phyloP scores from a whole-genome alignment of 176 grass and related monocot species.

The Aegilops bicornis region DNA sequence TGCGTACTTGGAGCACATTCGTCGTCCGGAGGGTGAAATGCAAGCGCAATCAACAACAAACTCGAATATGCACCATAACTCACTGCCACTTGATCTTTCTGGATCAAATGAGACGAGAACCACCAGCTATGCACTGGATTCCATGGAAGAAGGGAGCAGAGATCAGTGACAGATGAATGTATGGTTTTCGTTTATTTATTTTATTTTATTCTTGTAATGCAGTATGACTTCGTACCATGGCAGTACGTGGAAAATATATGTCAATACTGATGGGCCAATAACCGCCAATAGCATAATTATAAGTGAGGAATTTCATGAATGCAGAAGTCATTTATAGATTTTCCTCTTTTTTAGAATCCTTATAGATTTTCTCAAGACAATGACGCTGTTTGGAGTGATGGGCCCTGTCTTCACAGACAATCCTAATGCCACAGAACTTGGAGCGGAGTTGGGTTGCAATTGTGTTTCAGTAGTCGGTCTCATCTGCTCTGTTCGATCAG shows the following conservation, averaged over 20 bases:
- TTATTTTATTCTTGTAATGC: background rate
- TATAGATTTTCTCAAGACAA: too few species aligned
- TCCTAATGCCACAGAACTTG: too few species aligned
- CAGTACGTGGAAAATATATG: background rate
- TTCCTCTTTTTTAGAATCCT: too few species aligned
- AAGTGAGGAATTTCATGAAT: too few species aligned
- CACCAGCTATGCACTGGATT: background rate
- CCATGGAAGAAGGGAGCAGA: background rate
- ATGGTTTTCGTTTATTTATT: background rate
- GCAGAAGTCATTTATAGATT: too few species aligned
- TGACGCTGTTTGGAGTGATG: too few species aligned
- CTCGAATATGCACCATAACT: background rate
- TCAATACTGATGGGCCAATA: background rate
- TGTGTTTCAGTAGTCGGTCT: too few species aligned
- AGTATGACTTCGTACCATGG: background rate
- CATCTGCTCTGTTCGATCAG: too few species aligned
- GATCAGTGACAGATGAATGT: background rate
- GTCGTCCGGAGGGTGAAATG: background rate
- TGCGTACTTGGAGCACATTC: background rate
- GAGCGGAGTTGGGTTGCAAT: too few species aligned
- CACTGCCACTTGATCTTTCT: background rate
- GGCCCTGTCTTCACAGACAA: too few species aligned
- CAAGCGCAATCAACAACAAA: background rate
- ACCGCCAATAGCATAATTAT: background rate
- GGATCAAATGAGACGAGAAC: background rate